These are phyloP conservation scores for Botrytis cinerea DNA, from an alignment of 2,329 filamentous ascomycete species.

Conservation along the genomic window DNA sequence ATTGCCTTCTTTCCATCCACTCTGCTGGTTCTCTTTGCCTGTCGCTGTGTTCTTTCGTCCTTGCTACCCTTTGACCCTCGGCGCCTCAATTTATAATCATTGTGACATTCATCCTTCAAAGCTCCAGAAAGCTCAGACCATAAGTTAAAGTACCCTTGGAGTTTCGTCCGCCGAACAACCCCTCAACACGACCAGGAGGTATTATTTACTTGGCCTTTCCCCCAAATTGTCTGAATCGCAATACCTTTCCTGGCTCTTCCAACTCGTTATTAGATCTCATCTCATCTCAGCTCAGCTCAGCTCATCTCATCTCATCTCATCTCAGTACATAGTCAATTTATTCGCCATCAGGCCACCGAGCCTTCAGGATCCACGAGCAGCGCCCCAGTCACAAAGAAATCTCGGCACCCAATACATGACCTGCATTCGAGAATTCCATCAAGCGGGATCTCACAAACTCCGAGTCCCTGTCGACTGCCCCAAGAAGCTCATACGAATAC, in stretches of 20 bases:
- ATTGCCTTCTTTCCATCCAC: too few relatives aligned
- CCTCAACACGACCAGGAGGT: background rate
- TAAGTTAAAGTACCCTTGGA: background rate
- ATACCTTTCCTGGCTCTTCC: background rate
- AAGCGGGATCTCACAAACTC: slow-evolving; percentile 1
- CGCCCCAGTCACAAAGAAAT: slow-evolving; percentile 6
- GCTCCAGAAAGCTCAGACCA: slow-evolving; percentile 3
- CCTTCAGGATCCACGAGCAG: slow-evolving; percentile 18
- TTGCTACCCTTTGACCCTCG: background rate
- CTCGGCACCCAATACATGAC: background rate
- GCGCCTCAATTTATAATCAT: background rate
- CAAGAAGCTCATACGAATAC: slow-evolving; percentile 20
- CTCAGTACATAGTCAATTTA: background rate
- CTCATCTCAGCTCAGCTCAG: background rate
- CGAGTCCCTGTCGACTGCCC: slow-evolving; percentile 3
- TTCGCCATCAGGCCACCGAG: slow-evolving; percentile 1
- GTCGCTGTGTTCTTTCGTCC: background rate
- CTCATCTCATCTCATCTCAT: background rate
- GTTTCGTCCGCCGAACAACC: background rate
- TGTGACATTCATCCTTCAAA: background rate
- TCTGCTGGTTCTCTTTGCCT: background rate
- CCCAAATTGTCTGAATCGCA: background rate
- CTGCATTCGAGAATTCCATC: background rate
- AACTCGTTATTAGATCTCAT: background rate
- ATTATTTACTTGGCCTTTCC: background rate